These are phyloP conservation scores for Sugiyamaella floridensis DNA, from an alignment of 805 yeast species.

Conservation along the genomic window DNA sequence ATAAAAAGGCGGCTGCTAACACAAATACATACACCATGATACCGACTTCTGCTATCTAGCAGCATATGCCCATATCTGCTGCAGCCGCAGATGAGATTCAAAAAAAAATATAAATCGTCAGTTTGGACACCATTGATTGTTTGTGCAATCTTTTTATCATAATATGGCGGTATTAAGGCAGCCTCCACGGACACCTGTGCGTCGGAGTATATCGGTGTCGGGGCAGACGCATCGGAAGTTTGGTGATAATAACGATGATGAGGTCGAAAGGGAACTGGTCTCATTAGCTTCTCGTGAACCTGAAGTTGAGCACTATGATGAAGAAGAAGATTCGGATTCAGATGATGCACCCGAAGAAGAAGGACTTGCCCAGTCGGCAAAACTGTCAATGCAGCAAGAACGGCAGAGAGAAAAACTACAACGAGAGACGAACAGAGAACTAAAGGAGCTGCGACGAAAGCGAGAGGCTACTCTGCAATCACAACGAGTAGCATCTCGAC, in stretches of 20 bases:
- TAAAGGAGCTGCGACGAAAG: slow-evolving; percentile 25
- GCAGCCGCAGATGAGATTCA: neutral
- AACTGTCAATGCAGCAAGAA: slow-evolving; percentile 5
- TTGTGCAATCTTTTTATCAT: neutral
- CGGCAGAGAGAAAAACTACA: slow-evolving; percentile 12
- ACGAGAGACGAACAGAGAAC: slow-evolving; percentile 6
- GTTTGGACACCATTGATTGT: no score
- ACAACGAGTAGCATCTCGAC: slow-evolving; percentile 12
- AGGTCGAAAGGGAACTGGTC: neutral
- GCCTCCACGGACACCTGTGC: slow-evolving; percentile 8
- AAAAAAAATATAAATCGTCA: neutral
- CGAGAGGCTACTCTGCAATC: slow-evolving; percentile 22
- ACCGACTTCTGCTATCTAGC: neutral
- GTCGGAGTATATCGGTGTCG: neutral
- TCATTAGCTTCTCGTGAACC: neutral
- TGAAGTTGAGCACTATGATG: neutral
- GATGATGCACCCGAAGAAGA: slow-evolving; percentile 35
- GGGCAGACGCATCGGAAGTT: slow-evolving; percentile 5
- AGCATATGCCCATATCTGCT: neutral
- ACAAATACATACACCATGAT: neutral
- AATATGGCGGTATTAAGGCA: slow-evolving; percentile 6
- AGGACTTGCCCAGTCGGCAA: slow-evolving; percentile 19
- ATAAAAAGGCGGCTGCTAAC: no score
- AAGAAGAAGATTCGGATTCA: slow-evolving; percentile 10
- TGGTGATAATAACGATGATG: slow-evolving; percentile 4